Evolutionary conservation across 2,329 filamentous ascomycete species (phyloP).

Genomic region (Aspergillus glaucus): DNA sequence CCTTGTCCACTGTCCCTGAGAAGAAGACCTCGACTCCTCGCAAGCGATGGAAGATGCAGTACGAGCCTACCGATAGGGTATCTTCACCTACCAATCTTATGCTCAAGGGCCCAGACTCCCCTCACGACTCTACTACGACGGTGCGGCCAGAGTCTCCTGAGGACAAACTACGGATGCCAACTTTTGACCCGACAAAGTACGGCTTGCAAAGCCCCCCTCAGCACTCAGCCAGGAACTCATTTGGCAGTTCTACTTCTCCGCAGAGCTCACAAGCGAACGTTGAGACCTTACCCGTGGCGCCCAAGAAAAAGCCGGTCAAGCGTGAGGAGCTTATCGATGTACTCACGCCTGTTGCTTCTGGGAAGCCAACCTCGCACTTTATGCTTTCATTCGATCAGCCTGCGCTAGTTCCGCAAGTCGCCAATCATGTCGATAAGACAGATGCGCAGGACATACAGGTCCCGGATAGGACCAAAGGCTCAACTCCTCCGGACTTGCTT

Average conservation of each 20-base stretch:
- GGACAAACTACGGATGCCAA: conserved; percentile 2
- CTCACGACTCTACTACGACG: neutral
- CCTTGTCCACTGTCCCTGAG: conserved; percentile 1
- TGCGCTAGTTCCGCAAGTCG: conserved; percentile 11
- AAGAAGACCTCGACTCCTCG: conserved; percentile 6
- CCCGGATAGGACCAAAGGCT: too few species aligned
- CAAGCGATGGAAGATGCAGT: conserved; percentile 14
- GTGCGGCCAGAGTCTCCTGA: neutral
- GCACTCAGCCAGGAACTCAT: neutral
- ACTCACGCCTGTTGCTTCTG: conserved; percentile 1
- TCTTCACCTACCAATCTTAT: neutral
- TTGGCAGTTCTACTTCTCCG: neutral
- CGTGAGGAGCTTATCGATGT: conserved; percentile 11
- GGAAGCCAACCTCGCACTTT: neutral
- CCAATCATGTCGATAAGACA: too few species aligned
- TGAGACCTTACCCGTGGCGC: neutral
- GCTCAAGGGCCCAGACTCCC: conserved; percentile 1
- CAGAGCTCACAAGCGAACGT: neutral
- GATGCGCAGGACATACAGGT: too few species aligned
- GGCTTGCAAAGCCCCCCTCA: conserved; percentile 3
- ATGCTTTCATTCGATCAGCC: conserved; percentile 13
- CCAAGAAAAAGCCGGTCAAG: neutral
- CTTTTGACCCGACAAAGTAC: conserved; percentile 15
- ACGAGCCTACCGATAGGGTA: conserved; percentile 1
- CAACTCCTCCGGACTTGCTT: neutral